These are phyloP conservation scores for Pleurotus pulmonarius DNA, from an alignment of 768 basidiomycete species.

Conservation along the genomic window DNA sequence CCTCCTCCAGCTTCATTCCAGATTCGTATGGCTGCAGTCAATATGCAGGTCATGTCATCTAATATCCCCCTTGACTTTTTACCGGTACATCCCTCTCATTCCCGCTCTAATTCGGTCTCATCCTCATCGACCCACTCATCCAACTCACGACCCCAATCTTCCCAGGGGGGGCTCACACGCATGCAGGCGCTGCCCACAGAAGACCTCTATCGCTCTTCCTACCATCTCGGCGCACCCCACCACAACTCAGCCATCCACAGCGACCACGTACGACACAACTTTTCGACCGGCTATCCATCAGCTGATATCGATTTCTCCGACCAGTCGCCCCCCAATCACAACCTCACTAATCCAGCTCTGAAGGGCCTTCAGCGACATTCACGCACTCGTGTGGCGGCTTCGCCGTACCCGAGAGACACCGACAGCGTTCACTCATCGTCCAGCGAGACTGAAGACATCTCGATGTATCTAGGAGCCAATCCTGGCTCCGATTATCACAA, in stretches of 20 bases:
- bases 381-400: conserved; percentile 76
- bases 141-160: conserved; percentile 74
- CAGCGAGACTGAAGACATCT: conserved; percentile 84
- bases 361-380: conserved; percentile 74
- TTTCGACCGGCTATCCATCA: conserved; percentile 11
- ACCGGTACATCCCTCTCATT: conserved; percentile 58
- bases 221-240: conserved; percentile 39
- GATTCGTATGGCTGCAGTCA: conserved; percentile 64
- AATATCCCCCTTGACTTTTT: conserved; percentile 71
- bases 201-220: conserved; percentile 68
- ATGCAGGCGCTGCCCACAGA: conserved; percentile 54
- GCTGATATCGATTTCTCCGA: conserved; percentile 25
- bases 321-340: conserved; percentile 74
- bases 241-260: conserved; percentile 40
- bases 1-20: conserved; percentile 9
- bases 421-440: conserved; percentile 87
- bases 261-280: conserved; percentile 38
- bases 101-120: conserved; percentile 75
- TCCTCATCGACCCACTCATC: conserved; percentile 72
- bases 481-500: conserved; percentile 58
- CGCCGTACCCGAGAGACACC: conserved; percentile 82
- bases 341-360: conserved; percentile 69
- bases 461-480: conserved; percentile 63
- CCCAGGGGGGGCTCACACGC: conserved; percentile 59
- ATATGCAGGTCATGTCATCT: conserved; percentile 68